These are phyloP conservation scores for Chlamydomonas incerta DNA, from an alignment of 139 green algal species.

Conservation along the genomic window DNA sequence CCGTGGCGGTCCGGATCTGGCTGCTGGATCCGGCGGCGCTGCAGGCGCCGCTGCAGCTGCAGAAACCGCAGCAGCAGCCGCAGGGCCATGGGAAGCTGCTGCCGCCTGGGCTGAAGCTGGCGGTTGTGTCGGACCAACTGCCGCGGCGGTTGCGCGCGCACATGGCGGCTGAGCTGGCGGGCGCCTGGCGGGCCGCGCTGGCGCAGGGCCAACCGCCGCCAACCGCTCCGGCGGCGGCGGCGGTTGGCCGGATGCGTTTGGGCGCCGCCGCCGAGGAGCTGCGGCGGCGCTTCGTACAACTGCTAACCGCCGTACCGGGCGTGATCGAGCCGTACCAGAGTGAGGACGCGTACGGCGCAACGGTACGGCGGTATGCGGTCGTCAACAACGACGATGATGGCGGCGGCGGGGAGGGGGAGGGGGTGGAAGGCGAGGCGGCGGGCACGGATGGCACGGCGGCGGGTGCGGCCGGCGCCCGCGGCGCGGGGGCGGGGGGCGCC, in stretches of 20 bases:
- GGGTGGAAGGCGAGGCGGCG: too few relatives aligned
- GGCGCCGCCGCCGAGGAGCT: background rate
- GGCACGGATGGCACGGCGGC: too few relatives aligned
- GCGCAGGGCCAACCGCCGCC: background rate
- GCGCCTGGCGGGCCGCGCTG: background rate
- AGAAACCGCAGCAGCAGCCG: too few relatives aligned
- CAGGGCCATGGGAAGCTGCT: background rate
- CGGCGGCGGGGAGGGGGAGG: background rate
- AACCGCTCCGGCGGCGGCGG: background rate
- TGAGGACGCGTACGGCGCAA: conserved; percentile 49
- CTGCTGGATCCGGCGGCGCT: background rate
- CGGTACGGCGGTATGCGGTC: conserved; percentile 55
- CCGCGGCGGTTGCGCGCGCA: background rate
- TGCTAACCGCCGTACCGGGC: conserved; percentile 46
- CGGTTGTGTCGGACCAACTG: conserved; percentile 9
- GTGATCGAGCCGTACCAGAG: conserved; percentile 56
- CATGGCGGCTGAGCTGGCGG: background rate
- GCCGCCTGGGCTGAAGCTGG: background rate
- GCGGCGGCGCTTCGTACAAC: conserved; percentile 26
- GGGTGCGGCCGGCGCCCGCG: background rate
- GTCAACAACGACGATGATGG: background rate
- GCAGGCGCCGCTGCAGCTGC: too few relatives aligned
- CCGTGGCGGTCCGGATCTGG: background rate
- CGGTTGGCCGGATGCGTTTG: background rate
- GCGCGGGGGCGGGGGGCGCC: too few relatives aligned